Base-by-base conservation (phyloP, 768 basidiomycete species). In the Panus rudis region DNA sequence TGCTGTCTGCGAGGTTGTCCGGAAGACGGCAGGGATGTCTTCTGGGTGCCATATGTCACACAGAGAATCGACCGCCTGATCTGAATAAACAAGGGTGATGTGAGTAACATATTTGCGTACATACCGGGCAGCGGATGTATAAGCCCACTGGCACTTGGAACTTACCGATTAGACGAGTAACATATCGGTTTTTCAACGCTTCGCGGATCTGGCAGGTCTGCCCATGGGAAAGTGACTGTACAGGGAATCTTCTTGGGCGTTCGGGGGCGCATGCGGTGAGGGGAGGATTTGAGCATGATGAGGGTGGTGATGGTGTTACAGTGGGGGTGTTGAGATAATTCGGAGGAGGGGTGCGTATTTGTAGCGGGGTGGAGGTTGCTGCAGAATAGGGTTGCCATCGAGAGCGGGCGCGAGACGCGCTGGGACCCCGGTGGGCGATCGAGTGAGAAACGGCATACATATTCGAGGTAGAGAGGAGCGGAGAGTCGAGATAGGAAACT, bases 41-140 rank as follows among this genome's bases (percentile, higher is more conserved):
- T 87, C 78, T 2, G 79, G 78, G 27, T 72, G 79, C 87, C 87
- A 90, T 62, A 86, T 83, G 51, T 89, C 84, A 57, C 75, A 79
- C 42, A 90, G 62, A 3, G 78, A 80, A 54, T 79, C 83, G 47
- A 88, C 79, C 28, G 86, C 79, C 76, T 85, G 81, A 68, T 89
- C 86, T 89, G 59, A 34, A 33, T 41, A 2, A 41, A 41, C 32
- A 37, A 48, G 37, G 17, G 17, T 26, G 32, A 28, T 6, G 20
- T 28, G 32, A 11, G 20, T 35, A 13, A 44, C 8, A n/a, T n/a
- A n/a, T n/a, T n/a, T n/a, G n/a, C n/a, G n/a, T n/a, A n/a, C 41
- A 28, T 35, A 3, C 23, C 20, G 26, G 49, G 57, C 52, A 54
- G 48, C 26, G 30, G 39, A 8, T 14, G 19, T 20, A 23, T 42